Base-by-base conservation (phyloP, 495 filamentous ascomycete species). In the Tuber magnatum region DNA sequence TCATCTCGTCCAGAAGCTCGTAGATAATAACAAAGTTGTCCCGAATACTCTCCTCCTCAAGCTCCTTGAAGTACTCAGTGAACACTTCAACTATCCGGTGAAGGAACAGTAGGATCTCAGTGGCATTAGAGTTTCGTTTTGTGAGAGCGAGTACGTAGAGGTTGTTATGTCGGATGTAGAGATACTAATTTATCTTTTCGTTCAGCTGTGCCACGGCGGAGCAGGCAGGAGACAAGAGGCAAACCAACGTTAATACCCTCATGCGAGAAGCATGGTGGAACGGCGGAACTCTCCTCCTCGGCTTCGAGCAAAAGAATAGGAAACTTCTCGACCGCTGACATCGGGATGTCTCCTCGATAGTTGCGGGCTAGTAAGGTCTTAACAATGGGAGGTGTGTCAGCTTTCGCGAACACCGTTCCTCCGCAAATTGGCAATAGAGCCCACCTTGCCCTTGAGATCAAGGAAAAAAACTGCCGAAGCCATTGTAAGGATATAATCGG, bases 1-100 rank as follows among this genome's bases (percentile, higher is more conserved):
- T 99, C 96, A 99, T 99, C 86, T 99, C 96, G 83, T 99, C 96
- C 78, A 99, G 89, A 73, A 99, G 85, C 85, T 99, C 96, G 87
- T 99, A 99, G 81, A 99, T 99, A 81, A 99, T 89, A 84, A 99
- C 96, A 80, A 98, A 99, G 86, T 99, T 99, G 86, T 99, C 96
- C 74, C 96, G 91, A 83, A 99, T 99, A 84, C 93, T 97, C 85
- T 99, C 96, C 84, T 99, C 96, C 84, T 99, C 96, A 72, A 99
- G 88, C 81, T 97, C 94, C 84, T 99, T 99, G 87, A 99, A 99
- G 86, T 99, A 99, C 84, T 99, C 96, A 68, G 96, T 98, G 83
- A 99, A 98, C 70, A 98, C 96, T 85, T 98, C 96, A 80, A 99
- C 96, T 71, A 99, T 87, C 84, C 97, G 95, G 86, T 99, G 96